Conservation (phyloP, 2,329 filamentous ascomycete species). For the Paraphaeosphaeria minitans region DNA sequence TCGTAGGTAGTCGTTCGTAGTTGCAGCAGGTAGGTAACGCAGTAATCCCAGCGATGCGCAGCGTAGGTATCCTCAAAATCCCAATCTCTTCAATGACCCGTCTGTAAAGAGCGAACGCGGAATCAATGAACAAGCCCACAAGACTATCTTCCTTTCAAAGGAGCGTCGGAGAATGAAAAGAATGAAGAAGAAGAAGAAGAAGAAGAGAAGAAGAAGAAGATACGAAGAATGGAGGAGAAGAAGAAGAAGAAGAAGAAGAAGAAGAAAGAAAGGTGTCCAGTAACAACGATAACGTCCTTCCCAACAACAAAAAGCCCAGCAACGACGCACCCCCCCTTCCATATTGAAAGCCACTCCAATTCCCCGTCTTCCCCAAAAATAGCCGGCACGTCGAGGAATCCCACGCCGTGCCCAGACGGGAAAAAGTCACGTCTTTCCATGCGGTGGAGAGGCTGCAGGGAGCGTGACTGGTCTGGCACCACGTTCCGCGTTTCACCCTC, state of each 20-base stretch:
- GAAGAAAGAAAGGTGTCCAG: neutral
- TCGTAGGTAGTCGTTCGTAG: neutral
- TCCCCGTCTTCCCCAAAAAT: slow-evolving; percentile 3
- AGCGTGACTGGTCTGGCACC: neutral
- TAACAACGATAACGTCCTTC: neutral
- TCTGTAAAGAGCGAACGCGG: slow-evolving; percentile 16
- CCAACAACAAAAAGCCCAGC: slow-evolving; percentile 5
- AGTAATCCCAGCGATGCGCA: neutral
- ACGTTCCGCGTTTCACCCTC: slow-evolving; percentile 19
- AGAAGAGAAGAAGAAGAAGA: no score
- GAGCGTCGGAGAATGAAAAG: slow-evolving; percentile 4
- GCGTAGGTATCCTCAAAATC: neutral
- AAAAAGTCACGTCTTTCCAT: slow-evolving; percentile 1
- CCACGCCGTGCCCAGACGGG: slow-evolving; percentile 4
- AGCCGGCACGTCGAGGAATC: neutral
- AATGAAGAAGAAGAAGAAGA: no score
- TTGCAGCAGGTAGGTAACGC: no score
- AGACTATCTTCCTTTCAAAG: neutral
- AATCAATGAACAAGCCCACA: slow-evolving; percentile 22
- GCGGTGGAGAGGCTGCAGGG: neutral
- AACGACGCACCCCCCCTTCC: neutral
- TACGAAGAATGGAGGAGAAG: no score
- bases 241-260: no score
- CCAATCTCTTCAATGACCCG: neutral
- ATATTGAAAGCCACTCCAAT: neutral